Base-by-base conservation (phyloP, 192 early-diverging fungal genomes). In the Rhizophagus sp. region DNA sequence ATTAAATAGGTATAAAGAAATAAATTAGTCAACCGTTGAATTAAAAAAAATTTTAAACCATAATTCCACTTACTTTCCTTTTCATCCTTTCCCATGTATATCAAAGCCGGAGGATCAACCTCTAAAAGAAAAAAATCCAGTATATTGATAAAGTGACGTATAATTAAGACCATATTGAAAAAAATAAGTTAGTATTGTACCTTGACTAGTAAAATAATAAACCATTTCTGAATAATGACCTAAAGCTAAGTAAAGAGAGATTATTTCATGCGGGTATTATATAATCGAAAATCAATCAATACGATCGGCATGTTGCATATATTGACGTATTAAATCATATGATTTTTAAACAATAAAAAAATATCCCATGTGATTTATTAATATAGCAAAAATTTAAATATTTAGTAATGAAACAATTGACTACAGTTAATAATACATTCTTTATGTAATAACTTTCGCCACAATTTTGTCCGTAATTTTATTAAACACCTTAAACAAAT, bases 71-170 rank as follows among this genome's bases (percentile, higher is more conserved):
- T 86, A 92, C 91, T 99, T 85, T 99, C 98, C 83, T 91, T 97
- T 85, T 98, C 98, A 88, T 99, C 97, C 83, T 95, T 97, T 78
- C 98, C 98, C 96, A 99, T 97, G 82, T 97, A 99, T 50, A 99
- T 92, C 33, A 85, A 83, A 34, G 92, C 94, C 4, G 95, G 89
- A 33, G 94, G 93, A 36, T 88, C 83, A 30, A 91, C 91, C 34
- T 84, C 92, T 92, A 47, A 47, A 65, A 12, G 11, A 39, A 15
- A 64, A 44, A 17, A 77, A 15, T 25, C 12, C 24, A 47, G 2
- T 50, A 25, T 4, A 9, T 62, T 15, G 34, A 17, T 17, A 62
- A 19, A 9, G 4, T 22, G 12, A 76, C 30, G 2, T 3, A 25
- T 61, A 57, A 47, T 9, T 25, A 9, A 24, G 25, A 57, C 2